A percentile compares a stretch with the other conserved stretches of the same genome.
Conservation (phyloP, 345 rosid species). For the rapeseed (Brassica napus) region DNA sequence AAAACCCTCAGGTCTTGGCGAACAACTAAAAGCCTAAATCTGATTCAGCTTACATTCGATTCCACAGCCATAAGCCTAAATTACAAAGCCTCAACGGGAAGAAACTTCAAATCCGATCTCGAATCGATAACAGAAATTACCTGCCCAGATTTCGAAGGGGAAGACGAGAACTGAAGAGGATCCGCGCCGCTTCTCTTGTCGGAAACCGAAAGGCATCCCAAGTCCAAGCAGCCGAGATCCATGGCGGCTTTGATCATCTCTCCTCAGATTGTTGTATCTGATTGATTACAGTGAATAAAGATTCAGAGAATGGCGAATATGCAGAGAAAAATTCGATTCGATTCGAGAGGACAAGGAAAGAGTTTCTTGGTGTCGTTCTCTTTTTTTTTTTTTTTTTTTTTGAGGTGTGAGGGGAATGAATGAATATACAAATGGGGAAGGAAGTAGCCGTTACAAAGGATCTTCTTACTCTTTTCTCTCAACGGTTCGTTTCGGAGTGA, state of each 20-base stretch:
- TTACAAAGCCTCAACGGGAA: slow-evolving; percentile 12
- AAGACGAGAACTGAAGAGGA: slow-evolving; percentile 37
- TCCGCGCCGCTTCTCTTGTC: slow-evolving; percentile 43
- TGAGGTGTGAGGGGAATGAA: background rate
- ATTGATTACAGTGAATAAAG: background rate
- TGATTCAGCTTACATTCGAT: background rate
- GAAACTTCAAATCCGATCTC: slow-evolving; percentile 23
- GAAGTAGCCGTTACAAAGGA: slow-evolving; percentile 39
- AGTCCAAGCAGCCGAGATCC: slow-evolving; percentile 76
- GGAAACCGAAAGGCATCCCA: slow-evolving; percentile 52
- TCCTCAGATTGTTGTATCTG: background rate
- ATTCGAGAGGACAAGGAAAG: background rate
- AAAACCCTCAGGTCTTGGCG: background rate
- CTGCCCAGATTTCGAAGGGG: slow-evolving; percentile 55
- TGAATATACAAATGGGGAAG: slow-evolving; percentile 16
- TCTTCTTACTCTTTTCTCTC: slow-evolving; percentile 2
- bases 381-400: background rate
- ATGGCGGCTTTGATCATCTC: slow-evolving; percentile 43
- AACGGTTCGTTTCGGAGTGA: slow-evolving; percentile 30
- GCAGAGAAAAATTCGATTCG: background rate
- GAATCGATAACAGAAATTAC: slow-evolving; percentile 23
- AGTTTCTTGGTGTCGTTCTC: background rate
- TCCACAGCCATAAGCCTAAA: background rate
- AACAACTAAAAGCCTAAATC: slow-evolving; percentile 5
- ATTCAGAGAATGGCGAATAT: background rate